Evolutionary conservation across 495 filamentous ascomycete species (phyloP).

Genomic region (Penicillium verhagenii): DNA sequence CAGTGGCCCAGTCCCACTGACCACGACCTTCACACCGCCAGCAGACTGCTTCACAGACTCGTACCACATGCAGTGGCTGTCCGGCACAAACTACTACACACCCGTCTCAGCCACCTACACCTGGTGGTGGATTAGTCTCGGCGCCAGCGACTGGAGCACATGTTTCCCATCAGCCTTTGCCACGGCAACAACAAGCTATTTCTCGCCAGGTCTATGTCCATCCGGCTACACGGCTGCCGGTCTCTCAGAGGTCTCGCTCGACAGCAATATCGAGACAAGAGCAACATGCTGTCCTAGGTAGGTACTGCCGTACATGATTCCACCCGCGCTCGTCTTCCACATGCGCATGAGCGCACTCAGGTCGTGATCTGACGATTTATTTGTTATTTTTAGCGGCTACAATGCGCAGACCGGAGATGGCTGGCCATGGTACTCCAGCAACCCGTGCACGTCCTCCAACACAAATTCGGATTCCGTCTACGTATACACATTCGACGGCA

Average conservation of each 20-base stretch:
- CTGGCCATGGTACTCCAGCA: slow-evolving; percentile 2
- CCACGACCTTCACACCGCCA: slow-evolving; percentile 5
- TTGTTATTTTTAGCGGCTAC: neutral
- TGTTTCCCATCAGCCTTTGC: slow-evolving; percentile 3
- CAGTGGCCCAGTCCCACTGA: neutral
- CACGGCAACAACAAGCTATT: slow-evolving; percentile 2
- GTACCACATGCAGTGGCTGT: neutral
- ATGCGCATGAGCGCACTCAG: neutral
- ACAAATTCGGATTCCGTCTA: neutral
- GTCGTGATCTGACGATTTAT: neutral
- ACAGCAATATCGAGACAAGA: neutral
- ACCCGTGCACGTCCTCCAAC: slow-evolving; percentile 3
- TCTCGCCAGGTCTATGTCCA: slow-evolving; percentile 13
- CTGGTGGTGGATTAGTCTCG: slow-evolving; percentile 4
- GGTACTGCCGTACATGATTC: no score
- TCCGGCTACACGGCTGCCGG: slow-evolving; percentile 6
- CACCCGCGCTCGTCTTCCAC: neutral
- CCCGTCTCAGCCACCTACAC: neutral
- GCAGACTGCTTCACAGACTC: slow-evolving; percentile 1
- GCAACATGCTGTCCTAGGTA: slow-evolving; percentile 7
- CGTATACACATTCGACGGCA: neutral
- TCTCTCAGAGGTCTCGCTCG: neutral
- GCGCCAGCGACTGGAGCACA: neutral
- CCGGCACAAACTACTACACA: neutral
- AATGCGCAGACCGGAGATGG: slow-evolving; percentile 1